These are phyloP conservation scores for Penicillium canescens DNA, from an alignment of 495 filamentous ascomycete species.

Conservation along the genomic window DNA sequence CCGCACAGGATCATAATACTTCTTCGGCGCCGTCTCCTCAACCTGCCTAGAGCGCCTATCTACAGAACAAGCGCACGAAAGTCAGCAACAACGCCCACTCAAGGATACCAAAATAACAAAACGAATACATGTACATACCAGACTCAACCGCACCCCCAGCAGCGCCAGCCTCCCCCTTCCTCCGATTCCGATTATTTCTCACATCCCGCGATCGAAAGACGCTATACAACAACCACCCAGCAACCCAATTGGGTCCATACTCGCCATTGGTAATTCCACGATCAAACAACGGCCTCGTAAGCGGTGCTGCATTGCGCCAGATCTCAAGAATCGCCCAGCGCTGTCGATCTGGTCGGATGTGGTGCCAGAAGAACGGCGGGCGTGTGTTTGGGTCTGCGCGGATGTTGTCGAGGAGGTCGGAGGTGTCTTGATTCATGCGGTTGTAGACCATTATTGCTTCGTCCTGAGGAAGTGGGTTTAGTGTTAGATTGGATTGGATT, in stretches of 20 bases:
- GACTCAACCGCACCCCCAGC: conserved; percentile 12
- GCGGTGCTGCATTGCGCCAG: conserved; percentile 33
- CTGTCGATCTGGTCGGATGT: conserved; percentile 43
- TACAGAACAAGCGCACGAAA: conserved; percentile 5
- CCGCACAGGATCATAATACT: conserved; percentile 50
- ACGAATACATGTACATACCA: conserved; percentile 21
- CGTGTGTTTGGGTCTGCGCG: conserved; percentile 33
- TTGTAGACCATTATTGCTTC: conserved; percentile 50
- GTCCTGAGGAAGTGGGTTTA: conserved; percentile 26
- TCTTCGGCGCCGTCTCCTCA: conserved; percentile 29
- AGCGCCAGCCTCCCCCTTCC: conserved; percentile 34
- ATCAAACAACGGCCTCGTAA: conserved; percentile 41
- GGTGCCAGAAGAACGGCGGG: conserved; percentile 50
- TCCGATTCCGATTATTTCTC: conserved; percentile 51
- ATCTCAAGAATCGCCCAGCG: conserved; percentile 43
- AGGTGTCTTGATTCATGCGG: conserved; percentile 38
- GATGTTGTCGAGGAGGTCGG: conserved; percentile 41
- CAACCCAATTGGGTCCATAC: conserved; percentile 57
- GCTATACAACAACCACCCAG: conserved; percentile 58
- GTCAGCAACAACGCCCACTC: background rate
- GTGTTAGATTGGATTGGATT: background rate
- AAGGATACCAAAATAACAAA: conserved; percentile 1
- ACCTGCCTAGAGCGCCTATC: conserved; percentile 23
- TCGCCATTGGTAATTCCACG: conserved; percentile 39
- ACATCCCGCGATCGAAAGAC: conserved; percentile 59